Evolutionary conservation across 1,284 basidiomycete species (phyloP), one percentile per base, ranked within the genome.

Genomic region (Serendipita sp.): DNA sequence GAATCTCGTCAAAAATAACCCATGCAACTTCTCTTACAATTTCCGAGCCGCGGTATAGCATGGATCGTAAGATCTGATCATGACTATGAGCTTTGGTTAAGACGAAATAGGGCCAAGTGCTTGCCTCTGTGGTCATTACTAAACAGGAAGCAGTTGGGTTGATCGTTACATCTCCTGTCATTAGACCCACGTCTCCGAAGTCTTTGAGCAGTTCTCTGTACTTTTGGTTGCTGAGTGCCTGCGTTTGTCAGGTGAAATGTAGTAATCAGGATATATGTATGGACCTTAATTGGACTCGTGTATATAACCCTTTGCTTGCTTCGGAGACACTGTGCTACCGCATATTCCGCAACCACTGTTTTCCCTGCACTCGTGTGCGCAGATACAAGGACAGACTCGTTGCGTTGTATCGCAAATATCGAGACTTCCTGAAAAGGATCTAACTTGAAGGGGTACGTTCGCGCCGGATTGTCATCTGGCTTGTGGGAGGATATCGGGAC

Each of bases 151-250:
- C 95, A 2, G 87, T 87, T 1, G 95, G 95, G 72, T 99, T 99
- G 72, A 99, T 98, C 0, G 96, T 99, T n/a, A 99, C 93, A 76
- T 99, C 96, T 72, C 96, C 94, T 1, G 96, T 99, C 96, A 99
- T 99, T 32, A 99, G 80, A 17, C 96, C 96, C 55, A 99, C 96
- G 71, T 99, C 95, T 29, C 92, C 90, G 73, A 99, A 99, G 69
- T 93, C 91, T 60, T 91, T 93, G 41, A 91, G 78, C 84, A 99
- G 91, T 74, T 99, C 96, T 72, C 96, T 87, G 74, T 96, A 99
- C 76, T 99, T 99, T 74, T 99, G 95, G 73, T 99, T 97, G 70
- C 93, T 96, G 67, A 99, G 78, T 2, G 94, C 93, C 93, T 94
- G 73, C 61, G 66, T 64, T 70, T 67, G 64, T 64, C 63, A 64